phyloP scores from a whole-genome alignment of 2,329 filamentous ascomycete species.

The Chrysoporthe puriensis region DNA sequence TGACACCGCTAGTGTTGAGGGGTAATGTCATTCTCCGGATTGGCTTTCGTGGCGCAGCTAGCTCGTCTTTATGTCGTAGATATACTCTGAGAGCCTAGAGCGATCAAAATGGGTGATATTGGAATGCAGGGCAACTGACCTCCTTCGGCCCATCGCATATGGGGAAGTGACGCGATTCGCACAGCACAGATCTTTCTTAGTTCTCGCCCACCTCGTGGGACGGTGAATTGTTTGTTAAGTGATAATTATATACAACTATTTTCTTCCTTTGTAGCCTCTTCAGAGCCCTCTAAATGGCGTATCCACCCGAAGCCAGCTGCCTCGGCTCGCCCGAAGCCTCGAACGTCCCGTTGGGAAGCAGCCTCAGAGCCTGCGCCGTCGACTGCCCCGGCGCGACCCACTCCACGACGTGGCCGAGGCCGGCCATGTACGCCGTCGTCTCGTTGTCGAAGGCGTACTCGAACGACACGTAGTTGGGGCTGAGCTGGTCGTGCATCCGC shows the following conservation, averaged over 20 bases:
- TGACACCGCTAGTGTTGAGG: conserved; percentile 47
- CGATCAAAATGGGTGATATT: neutral
- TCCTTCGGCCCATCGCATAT: neutral
- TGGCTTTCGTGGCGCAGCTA: neutral
- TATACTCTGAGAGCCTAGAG: neutral
- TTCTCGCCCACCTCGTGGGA: too few relatives aligned
- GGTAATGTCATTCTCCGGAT: neutral
- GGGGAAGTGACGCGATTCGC: neutral
- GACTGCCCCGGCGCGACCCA: conserved; percentile 68
- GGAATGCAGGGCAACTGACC: neutral
- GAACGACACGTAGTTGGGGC: conserved; percentile 70
- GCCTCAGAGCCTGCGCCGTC: conserved; percentile 70
- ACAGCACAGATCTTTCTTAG: neutral
- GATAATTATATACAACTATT: neutral
- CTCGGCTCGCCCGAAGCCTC: conserved; percentile 28
- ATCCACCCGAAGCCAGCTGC: conserved; percentile 26
- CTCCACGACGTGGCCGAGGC: conserved; percentile 71
- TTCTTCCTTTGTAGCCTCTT: neutral
- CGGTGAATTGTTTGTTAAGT: too few relatives aligned
- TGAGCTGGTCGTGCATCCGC: conserved; percentile 79
- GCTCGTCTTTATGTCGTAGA: neutral
- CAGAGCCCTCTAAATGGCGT: conserved; percentile 12
- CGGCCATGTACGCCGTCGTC: conserved; percentile 65
- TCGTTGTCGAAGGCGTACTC: conserved; percentile 70
- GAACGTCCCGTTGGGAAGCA: conserved; percentile 48